Base-by-base conservation (phyloP, 768 basidiomycete genomes). In the Holtermannia corniformis region DNA sequence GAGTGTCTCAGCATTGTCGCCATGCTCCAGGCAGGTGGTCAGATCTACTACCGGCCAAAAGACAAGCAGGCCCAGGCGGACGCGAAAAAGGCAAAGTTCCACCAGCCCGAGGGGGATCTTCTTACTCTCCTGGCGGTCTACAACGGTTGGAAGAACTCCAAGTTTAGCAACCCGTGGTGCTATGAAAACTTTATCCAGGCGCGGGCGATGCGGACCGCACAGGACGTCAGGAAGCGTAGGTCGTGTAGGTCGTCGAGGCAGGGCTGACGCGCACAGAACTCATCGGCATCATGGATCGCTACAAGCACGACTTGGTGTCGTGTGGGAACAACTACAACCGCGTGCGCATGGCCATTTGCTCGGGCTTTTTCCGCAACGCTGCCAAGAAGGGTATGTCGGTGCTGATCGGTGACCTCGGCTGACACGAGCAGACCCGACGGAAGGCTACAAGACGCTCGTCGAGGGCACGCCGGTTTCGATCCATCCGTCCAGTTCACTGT, bases 41-140 rank as follows among this genome's bases (percentile, higher is more conserved):
- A 82, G 47, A 89, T 97, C 37, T 99, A 97, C 72, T 97, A 97
- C 73, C 82, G 95, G 32, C 95, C 93, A n/a, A 96, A 97, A 74
- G 95, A 97, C 74, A 97, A 97, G 74, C 95, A 97, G 71, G 91
- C 87, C 11, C 93, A 97, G 74, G 95, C 95, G 0, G 95, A 99
- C 73, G 91, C 93, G 28, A 97, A 99, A 77, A 99, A 97, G 73
- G 95, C 95, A 26, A 99, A 99, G 73, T 99, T 99, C 75, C 93
- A 97, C 74, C 68, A 97, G 70, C 89, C 95, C 0, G 95, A 97
- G 75, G 95, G 95, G 7, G 95, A 97, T 65, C 88, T 97, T 69
- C 48, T 74, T 42, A 74, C 72, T 11, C 54, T 74, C 5, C 48
- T 74, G 48, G 86, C 93, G 4, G 95, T 99, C 2, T 99, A 97